phyloP scores from a whole-genome alignment of 179 eudicot species.

The Corrigiola litoralis region DNA sequence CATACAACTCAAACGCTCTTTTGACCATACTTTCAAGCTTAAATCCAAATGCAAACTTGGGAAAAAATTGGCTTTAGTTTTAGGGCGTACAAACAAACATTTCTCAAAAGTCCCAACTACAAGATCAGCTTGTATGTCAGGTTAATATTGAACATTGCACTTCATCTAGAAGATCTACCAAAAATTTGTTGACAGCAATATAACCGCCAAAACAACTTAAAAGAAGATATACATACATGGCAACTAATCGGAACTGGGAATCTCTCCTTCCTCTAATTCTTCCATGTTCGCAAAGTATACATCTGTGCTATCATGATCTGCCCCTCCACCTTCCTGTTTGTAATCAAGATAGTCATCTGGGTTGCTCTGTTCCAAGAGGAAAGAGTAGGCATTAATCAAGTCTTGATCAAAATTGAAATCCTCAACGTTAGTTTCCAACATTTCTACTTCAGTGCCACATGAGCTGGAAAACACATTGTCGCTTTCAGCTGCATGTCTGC shows the following conservation, averaged over 20 bases:
- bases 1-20: no score
- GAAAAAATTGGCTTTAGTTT: no score
- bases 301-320: conserved; percentile 14
- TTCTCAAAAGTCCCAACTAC: no score
- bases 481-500: conserved; percentile 13
- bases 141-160: not conserved
- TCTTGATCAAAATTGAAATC: conserved; percentile 65
- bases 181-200: not conserved
- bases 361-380: conserved; percentile 47
- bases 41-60: no score
- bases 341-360: conserved; percentile 58
- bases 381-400: conserved; percentile 53
- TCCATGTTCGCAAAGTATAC: conserved; percentile 29
- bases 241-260: conserved; percentile 28
- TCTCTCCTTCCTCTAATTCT: conserved; percentile 92
- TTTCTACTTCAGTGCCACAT: conserved; percentile 22
- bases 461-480: not conserved
- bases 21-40: no score
- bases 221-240: not conserved
- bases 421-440: conserved; percentile 25
- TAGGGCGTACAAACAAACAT: no score
- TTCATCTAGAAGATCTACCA: not conserved
- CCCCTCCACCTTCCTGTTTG: conserved; percentile 32
- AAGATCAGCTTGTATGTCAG: not conserved
- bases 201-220: not conserved